phyloP scores from a whole-genome alignment of 1,284 basidiomycete genomes.

The Tilletia walkeri region DNA sequence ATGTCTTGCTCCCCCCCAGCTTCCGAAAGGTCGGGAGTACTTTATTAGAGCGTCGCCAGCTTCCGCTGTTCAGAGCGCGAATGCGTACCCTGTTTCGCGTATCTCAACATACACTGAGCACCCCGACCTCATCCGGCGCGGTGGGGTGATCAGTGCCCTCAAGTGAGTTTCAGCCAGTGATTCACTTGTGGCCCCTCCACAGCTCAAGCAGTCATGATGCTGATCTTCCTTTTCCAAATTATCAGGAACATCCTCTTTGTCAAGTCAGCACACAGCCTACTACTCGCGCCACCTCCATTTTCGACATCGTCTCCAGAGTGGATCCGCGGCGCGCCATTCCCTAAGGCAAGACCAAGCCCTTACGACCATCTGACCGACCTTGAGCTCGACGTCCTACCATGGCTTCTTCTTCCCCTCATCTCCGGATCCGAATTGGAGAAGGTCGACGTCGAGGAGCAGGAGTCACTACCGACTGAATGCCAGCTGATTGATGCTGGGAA shows the following conservation, averaged over 20 bases:
- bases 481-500: conserved; percentile 87
- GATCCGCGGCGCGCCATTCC: conserved; percentile 8
- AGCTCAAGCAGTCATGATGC: no score
- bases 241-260: conserved; percentile 47
- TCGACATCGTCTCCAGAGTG: conserved; percentile 5
- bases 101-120: conserved; percentile 54
- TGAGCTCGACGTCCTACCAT: conserved; percentile 48
- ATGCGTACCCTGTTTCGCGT: conserved; percentile 49
- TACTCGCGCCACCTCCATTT: conserved; percentile 42
- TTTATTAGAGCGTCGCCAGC: conserved; percentile 45
- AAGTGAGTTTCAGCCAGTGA: conserved; percentile 27
- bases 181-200: not conserved
- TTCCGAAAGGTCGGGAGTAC: conserved; percentile 50
- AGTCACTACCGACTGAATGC: conserved; percentile 75
- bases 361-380: not conserved
- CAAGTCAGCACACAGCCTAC: conserved; percentile 47
- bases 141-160: conserved; percentile 52
- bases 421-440: conserved; percentile 74
- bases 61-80: conserved; percentile 33
- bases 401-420: conserved; percentile 80
- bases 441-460: conserved; percentile 70
- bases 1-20: not conserved
- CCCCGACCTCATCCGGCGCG: conserved; percentile 52
- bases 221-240: not conserved
- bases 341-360: not conserved